Evolutionary conservation across 2,329 filamentous ascomycete genomes (phyloP), one percentile per base, ranked within the genome.

Genomic region (Monosporascus sp.): DNA sequence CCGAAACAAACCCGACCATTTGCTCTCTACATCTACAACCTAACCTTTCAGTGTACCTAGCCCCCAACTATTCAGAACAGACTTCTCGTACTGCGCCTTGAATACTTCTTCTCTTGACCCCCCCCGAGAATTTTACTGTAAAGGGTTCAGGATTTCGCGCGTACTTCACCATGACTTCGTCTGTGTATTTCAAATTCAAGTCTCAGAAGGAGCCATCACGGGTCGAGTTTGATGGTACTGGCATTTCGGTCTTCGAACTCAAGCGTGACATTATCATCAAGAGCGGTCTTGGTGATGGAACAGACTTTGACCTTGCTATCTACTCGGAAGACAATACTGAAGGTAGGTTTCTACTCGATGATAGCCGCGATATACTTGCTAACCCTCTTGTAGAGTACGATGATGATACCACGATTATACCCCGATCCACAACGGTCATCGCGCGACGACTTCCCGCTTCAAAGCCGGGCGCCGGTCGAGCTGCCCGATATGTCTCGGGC

Each of bases 121-220:
- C 18, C 22, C 18, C 31, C 45, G 39, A 27, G 49, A 31, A 18
- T 49, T 55, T 52, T 56, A 52, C 52, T 55, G 55, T 62, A 20
- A 60, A 59, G 46, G 55, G 53, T 53, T 49, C 49, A 60, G 51
- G 49, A 50, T 47, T 46, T 53, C 55, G 54, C 51, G 42, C 48
- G 54, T 58, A 57, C 50, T 54, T 69, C 76, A 84, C 67, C 67
- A 97, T 97, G 92, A 84, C 90, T 70, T 96, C 94, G 53, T 97
- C 92, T 61, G 94, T 99, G 68, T 97, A 97, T 76, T 99, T 97
- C 89, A 96, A 96, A 77, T 99, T 99, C 86, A 97, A 97, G 77
- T 97, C 93, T 63, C 91, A 95, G 70, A 97, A 91, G 77, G 94
- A 97, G 69, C 90, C 91, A 55, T 90, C 90, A 53, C 85, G 92